phyloP scores from a whole-genome alignment of 2,329 filamentous ascomycete genomes.

The Plectosphaerella cucumerina region DNA sequence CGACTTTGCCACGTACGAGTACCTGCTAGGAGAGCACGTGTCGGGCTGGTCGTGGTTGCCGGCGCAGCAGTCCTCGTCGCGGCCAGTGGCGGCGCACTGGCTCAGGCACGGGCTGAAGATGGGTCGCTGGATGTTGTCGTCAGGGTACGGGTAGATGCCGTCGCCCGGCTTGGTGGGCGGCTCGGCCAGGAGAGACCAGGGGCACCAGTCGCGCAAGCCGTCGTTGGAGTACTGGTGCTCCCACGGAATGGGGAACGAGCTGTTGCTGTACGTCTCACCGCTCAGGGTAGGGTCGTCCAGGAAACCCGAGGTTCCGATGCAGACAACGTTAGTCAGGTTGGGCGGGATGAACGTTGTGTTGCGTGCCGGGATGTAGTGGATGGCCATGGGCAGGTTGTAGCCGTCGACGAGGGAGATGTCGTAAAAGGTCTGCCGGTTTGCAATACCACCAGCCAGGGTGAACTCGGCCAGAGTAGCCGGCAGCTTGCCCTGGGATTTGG shows the following conservation, averaged over 20 bases:
- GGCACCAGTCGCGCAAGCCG: slow-evolving; percentile 67
- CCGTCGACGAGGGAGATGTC: slow-evolving; percentile 83
- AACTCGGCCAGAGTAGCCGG: slow-evolving; percentile 80
- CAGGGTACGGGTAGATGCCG: slow-evolving; percentile 76
- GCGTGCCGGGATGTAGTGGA: slow-evolving; percentile 55
- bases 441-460: slow-evolving; percentile 63
- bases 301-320: slow-evolving; percentile 65
- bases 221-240: slow-evolving; percentile 54
- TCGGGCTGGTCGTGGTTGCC: slow-evolving; percentile 61
- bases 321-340: slow-evolving; percentile 72
- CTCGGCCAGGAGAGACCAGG: slow-evolving; percentile 69
- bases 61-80: slow-evolving; percentile 69
- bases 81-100: slow-evolving; percentile 66
- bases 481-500: slow-evolving; percentile 55
- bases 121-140: slow-evolving; percentile 66
- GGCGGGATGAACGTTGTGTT: slow-evolving; percentile 66
- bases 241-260: slow-evolving; percentile 62
- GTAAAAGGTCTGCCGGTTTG: slow-evolving; percentile 66
- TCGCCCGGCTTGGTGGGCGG: slow-evolving; percentile 67
- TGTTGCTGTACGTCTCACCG: slow-evolving; percentile 58
- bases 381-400: slow-evolving; percentile 72
- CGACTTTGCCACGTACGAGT: slow-evolving; percentile 65
- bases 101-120: slow-evolving; percentile 75
- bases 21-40: slow-evolving; percentile 62
- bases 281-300: slow-evolving; percentile 51